A percentile compares a stretch with the other conserved stretches of the same genome.
These are phyloP conservation scores for Gymnopilus junonius DNA, from an alignment of 768 basidiomycete species.

Conservation along the genomic window DNA sequence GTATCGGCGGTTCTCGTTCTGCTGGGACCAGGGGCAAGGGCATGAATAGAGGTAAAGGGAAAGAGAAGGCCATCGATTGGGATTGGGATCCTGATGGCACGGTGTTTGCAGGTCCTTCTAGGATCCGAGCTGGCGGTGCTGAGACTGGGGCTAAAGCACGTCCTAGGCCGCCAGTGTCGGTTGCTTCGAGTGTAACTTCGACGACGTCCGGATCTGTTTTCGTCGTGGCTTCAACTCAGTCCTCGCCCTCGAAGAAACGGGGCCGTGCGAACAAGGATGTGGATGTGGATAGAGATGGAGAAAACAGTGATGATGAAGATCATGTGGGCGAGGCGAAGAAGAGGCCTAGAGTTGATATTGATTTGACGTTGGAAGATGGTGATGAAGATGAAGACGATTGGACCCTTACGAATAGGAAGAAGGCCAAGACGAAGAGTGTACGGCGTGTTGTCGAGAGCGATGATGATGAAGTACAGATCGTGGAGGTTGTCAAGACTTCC, in stretches of 20 bases:
- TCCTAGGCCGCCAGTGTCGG: neutral
- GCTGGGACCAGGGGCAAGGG: neutral
- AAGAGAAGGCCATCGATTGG: neutral
- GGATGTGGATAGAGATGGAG: neutral
- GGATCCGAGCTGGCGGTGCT: neutral
- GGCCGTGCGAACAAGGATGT: neutral
- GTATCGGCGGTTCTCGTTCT: neutral
- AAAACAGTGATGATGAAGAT: neutral
- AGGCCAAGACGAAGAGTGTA: too few species aligned
- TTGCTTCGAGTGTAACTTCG: neutral
- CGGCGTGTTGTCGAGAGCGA: too few species aligned
- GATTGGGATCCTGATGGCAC: neutral
- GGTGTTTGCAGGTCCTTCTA: neutral
- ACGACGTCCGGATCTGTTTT: neutral
- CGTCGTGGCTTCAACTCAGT: neutral
- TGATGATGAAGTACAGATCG: slow-evolving; percentile 1
- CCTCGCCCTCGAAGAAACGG: neutral
- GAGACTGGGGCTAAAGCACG: neutral
- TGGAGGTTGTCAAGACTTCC: neutral
- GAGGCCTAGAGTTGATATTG: slow-evolving; percentile 2
- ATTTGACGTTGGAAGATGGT: neutral
- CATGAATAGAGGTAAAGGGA: too few species aligned
- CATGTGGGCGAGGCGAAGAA: neutral
- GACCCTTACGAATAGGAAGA: too few species aligned
- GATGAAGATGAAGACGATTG: too few species aligned